Percentiles rank a stretch among this genome's conserved stretches.
These are phyloP conservation scores for Polyplosphaeria fusca DNA, from an alignment of 495 filamentous ascomycete genomes.

Conservation along the genomic window DNA sequence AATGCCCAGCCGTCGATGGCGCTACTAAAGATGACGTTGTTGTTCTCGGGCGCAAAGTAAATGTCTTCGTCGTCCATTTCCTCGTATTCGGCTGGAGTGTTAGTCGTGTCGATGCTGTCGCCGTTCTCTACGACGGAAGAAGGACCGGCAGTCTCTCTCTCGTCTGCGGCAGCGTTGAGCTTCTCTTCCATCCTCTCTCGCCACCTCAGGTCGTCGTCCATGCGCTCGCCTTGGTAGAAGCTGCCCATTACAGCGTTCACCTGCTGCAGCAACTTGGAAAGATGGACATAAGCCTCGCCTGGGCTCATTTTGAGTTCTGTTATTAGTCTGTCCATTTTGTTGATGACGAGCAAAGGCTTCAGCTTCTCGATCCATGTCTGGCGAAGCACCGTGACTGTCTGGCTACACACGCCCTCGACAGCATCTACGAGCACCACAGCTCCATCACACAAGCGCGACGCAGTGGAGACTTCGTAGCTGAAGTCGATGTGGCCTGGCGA, in stretches of 20 bases:
- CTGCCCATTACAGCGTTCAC: conserved; percentile 96
- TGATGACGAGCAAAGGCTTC: conserved; percentile 91
- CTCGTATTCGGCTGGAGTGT: conserved; percentile 57
- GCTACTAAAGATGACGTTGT: conserved; percentile 98
- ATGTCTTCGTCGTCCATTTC: conserved; percentile 95
- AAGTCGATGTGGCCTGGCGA: conserved; percentile 99
- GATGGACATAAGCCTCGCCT: conserved; percentile 79
- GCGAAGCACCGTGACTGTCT: conserved; percentile 93
- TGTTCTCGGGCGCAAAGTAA: conserved; percentile 96
- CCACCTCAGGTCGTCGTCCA: conserved; percentile 98
- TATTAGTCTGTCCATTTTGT: conserved; percentile 94
- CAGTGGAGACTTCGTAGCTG: conserved; percentile 95
- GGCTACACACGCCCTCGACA: conserved; percentile 95
- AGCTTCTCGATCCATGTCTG: conserved; percentile 96
- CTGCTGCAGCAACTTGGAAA: conserved; percentile 88
- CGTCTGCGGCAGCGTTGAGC: conserved; percentile 52
- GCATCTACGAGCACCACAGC: conserved; percentile 96
- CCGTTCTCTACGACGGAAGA: conserved; percentile 40
- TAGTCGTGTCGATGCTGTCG: conserved; percentile 46
- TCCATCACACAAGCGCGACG: conserved; percentile 90
- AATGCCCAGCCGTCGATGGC: conserved; percentile 98
- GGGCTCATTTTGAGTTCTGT: conserved; percentile 92
- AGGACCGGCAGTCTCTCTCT: conserved; percentile 40
- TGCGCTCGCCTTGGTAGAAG: conserved; percentile 96
- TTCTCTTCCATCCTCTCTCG: conserved; percentile 86